A percentile compares a stretch with the other conserved stretches of the same genome.
Conservation (phyloP, 2,329 filamentous ascomycete species). For the Corniculantispora saksenae region DNA sequence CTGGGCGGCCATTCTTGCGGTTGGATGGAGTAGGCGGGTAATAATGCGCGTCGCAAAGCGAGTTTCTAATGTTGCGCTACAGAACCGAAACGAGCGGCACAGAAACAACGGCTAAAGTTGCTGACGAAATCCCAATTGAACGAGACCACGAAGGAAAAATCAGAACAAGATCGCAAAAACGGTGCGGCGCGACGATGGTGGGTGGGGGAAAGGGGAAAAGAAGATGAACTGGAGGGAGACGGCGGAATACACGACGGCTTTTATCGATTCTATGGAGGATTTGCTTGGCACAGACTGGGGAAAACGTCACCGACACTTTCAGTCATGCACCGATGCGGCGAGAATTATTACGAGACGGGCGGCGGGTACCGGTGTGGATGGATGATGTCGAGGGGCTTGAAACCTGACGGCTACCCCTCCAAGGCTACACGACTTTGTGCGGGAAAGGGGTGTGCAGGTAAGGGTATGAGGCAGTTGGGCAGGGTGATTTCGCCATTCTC, state of each 20-base stretch:
- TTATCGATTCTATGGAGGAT: background rate
- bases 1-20: constrained; percentile 10
- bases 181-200: background rate
- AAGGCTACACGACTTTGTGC: background rate
- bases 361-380: constrained; percentile 16
- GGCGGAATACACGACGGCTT: constrained; percentile 2
- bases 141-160: background rate
- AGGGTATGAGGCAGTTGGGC: constrained; percentile 18
- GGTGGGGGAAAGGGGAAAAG: constrained; percentile 2
- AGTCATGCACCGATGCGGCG: constrained; percentile 5
- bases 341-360: constrained; percentile 9
- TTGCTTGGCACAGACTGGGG: background rate
- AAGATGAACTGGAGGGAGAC: background rate
- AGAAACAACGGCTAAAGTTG: background rate
- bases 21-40: background rate
- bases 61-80: background rate
- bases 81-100: constrained; percentile 3
- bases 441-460: constrained; percentile 7
- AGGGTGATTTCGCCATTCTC: constrained; percentile 19
- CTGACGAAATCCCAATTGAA: background rate
- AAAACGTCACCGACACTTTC: constrained; percentile 3
- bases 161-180: background rate
- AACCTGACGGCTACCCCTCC: constrained; percentile 2
- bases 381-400: background rate
- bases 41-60: background rate